Evolutionary conservation across 1,284 basidiomycete species (phyloP), one percentile per base, ranked within the genome.

Genomic region (Cystobasidium sp.): DNA sequence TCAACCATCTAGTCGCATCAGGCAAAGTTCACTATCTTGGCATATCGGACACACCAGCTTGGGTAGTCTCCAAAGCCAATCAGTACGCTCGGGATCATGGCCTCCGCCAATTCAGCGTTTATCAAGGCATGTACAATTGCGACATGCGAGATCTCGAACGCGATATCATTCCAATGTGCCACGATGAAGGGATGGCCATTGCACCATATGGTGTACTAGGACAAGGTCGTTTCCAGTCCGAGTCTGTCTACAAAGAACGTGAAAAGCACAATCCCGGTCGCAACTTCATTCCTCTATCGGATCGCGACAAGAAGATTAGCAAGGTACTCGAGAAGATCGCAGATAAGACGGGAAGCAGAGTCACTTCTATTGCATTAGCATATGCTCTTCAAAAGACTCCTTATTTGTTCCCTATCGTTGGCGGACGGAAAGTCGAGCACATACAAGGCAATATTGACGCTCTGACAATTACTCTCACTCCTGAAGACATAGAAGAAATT

Each of bases 141-240:
- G 80, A 37, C 52, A 43, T 63, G 49, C 84, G 87, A 56, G 86
- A 86, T 74, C 82, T 88, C 67, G 88, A 88, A 81, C 83, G 86
- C 10, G 87, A 88, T 18, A 86, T 89, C 76, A 84, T 89, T 64
- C 87, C 87, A 6, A 88, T 88, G 87, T 82, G 80, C 62, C 82
- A 82, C 44, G 78, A 76, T 69, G 84, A 85, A 65, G 84, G 85
- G 65, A 82, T 84, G 83, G 83, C 85, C 0, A 81, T 88, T 24
- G 64, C 71, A 9, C 62, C 62, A 9, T 88, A 85, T 85, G 84
- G 84, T 52, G 86, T 86, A 0, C 80, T 88, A 18, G 86, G 83
- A 0, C 82, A 77, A 20, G 85, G 85, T 0, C 84, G 84, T 12
- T 82, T 88, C 68, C 83, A 78, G 53, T 78, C 78, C 1, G 76